These are phyloP conservation scores for Naganishia sp. DNA, from an alignment of 1,284 basidiomycete species.

Conservation along the genomic window DNA sequence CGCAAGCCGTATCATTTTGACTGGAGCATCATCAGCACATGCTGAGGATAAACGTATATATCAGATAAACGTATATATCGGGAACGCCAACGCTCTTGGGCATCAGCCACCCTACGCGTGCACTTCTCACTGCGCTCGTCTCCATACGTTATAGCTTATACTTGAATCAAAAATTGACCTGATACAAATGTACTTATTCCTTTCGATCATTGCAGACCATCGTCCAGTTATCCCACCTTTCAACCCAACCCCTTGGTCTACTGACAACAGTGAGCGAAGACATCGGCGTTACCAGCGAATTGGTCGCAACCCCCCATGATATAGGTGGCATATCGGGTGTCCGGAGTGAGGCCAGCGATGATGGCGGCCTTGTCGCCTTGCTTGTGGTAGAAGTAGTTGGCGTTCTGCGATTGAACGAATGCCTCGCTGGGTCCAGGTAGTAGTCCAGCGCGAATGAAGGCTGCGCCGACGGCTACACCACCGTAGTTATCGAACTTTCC, in stretches of 20 bases:
- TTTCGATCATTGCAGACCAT: too few species aligned
- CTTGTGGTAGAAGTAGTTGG: conserved; percentile 28
- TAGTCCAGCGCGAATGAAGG: neutral
- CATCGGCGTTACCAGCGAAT: neutral
- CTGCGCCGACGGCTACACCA: conserved; percentile 1
- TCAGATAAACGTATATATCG: too few species aligned
- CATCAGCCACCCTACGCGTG: too few species aligned
- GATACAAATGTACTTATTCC: too few species aligned
- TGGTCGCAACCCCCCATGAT: conserved; percentile 5
- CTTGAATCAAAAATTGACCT: too few species aligned
- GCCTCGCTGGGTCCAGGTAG: neutral
- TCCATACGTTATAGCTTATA: too few species aligned
- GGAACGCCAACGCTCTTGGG: too few species aligned
- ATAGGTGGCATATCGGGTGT: conserved; percentile 19
- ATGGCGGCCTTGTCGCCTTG: neutral
- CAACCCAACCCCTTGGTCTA: neutral
- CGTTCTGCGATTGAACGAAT: conserved; percentile 20
- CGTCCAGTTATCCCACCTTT: too few species aligned
- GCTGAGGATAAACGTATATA: too few species aligned
- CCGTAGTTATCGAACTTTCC: conserved; percentile 24
- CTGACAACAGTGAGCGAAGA: conserved; percentile 24
- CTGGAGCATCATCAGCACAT: too few species aligned
- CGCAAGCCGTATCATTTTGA: too few species aligned
- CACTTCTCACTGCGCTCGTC: too few species aligned
- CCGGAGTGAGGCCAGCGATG: conserved; percentile 1